A percentile compares a stretch with the other conserved stretches of the same genome.
Conservation (phyloP, 2,329 filamentous ascomycete species). For the Kalmusia sp. region DNA sequence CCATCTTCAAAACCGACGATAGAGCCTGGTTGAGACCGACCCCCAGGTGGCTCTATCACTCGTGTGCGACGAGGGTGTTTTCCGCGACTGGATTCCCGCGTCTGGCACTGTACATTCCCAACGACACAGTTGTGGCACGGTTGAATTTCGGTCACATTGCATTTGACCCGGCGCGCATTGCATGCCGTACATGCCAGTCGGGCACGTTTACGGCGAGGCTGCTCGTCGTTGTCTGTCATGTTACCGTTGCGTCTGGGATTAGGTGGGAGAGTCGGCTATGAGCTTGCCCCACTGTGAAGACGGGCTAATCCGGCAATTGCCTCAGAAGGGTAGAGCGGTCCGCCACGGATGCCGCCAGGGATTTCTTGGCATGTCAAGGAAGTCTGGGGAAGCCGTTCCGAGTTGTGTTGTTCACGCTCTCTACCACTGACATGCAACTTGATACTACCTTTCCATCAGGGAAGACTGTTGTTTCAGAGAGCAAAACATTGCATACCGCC, state of each 20-base stretch:
- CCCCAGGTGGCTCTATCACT: conserved; percentile 15
- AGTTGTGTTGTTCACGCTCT: neutral
- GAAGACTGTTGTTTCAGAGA: neutral
- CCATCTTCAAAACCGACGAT: conserved; percentile 9
- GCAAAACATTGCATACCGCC: too few species aligned
- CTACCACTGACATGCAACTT: too few species aligned
- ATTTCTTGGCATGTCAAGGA: neutral
- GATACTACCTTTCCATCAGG: too few species aligned
- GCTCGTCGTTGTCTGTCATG: neutral
- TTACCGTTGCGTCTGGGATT: neutral
- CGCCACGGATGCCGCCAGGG: neutral
- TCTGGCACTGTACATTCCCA: conserved; percentile 48
- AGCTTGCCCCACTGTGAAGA: neutral
- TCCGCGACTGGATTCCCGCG: conserved; percentile 52
- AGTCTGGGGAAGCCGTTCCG: neutral
- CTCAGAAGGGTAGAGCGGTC: neutral
- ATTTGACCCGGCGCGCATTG: conserved; percentile 55
- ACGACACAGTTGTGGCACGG: conserved; percentile 53
- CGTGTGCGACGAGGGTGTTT: conserved; percentile 45
- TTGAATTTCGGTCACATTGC: conserved; percentile 54
- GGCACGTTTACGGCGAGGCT: conserved; percentile 39
- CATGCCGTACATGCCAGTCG: conserved; percentile 54
- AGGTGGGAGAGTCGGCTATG: conserved; percentile 1
- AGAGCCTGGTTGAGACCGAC: neutral
- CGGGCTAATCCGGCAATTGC: neutral